Evolutionary conservation across 257 asterid species (phyloP).

Genomic region (Gentiana macrophylla): DNA sequence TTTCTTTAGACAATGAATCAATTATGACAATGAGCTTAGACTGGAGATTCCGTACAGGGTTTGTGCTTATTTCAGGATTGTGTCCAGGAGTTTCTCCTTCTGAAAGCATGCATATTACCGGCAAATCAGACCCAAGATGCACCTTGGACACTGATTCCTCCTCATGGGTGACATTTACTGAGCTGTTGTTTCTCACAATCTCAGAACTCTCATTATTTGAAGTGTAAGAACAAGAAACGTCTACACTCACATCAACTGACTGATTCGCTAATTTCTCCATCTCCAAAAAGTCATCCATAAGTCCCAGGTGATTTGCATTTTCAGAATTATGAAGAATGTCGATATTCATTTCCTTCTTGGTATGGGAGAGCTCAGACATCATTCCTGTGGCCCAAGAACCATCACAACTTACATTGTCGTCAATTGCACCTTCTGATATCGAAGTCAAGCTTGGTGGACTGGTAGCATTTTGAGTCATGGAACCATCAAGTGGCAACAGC

Average conservation of each 20-base stretch:
- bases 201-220: constrained; percentile 29
- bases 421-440: constrained; percentile 79
- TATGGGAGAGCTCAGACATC: constrained; percentile 48
- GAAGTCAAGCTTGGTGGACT: constrained; percentile 56
- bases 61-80: constrained; percentile 26
- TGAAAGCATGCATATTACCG: constrained; percentile 16
- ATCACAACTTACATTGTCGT: constrained; percentile 56
- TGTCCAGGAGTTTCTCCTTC: constrained; percentile 15
- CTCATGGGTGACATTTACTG: constrained; percentile 18
- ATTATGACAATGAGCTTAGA: constrained; percentile 50
- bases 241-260: constrained; percentile 39
- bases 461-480: constrained; percentile 27
- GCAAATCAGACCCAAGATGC: constrained; percentile 15
- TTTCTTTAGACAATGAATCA: constrained; percentile 43
- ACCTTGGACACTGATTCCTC: constrained; percentile 21
- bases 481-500: constrained; percentile 30
- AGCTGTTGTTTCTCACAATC: constrained; percentile 19
- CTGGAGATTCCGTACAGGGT: constrained; percentile 41
- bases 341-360: constrained; percentile 53
- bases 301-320: constrained; percentile 51
- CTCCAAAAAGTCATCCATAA: constrained; percentile 97
- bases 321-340: constrained; percentile 58
- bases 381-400: constrained; percentile 67
- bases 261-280: constrained; percentile 88
- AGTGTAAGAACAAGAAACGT: constrained; percentile 22